Evolutionary conservation across 2,329 filamentous ascomycete genomes (phyloP).

Genomic region (Aspergillus puulaauensis): DNA sequence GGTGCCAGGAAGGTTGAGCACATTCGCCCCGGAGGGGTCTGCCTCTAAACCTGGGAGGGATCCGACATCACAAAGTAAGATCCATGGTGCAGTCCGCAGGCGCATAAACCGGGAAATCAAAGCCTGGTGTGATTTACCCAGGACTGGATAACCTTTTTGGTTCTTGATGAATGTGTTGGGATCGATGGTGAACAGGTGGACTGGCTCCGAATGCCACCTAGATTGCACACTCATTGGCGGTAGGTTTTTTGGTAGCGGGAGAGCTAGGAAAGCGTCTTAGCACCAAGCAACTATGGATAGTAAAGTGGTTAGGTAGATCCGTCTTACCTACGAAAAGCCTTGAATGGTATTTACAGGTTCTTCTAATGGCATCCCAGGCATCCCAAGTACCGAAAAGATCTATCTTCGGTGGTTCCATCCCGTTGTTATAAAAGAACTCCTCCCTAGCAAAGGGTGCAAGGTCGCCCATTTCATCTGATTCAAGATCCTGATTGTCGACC

Average conservation of each 20-base stretch:
- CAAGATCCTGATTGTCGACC: slow-evolving; percentile 68
- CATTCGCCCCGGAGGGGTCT: slow-evolving; percentile 14
- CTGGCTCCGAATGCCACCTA: slow-evolving; percentile 64
- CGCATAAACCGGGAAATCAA: slow-evolving; percentile 59
- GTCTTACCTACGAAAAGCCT: slow-evolving; percentile 80
- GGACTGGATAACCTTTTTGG: slow-evolving; percentile 57
- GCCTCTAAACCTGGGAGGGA: slow-evolving; percentile 50
- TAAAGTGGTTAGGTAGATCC: not conserved
- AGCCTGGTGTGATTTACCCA: slow-evolving; percentile 58
- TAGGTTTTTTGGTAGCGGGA: slow-evolving; percentile 60
- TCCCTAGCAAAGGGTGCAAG: slow-evolving; percentile 43
- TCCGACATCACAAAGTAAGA: slow-evolving; percentile 60
- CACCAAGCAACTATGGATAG: not conserved
- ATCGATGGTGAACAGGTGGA: slow-evolving; percentile 57
- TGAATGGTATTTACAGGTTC: slow-evolving; percentile 78
- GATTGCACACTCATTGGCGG: slow-evolving; percentile 57
- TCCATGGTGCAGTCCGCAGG: slow-evolving; percentile 58
- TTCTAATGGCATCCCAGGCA: slow-evolving; percentile 85
- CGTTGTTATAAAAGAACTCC: slow-evolving; percentile 36
- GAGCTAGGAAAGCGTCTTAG: slow-evolving; percentile 43
- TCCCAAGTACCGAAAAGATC: slow-evolving; percentile 86
- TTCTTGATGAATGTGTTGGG: slow-evolving; percentile 58
- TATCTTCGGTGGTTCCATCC: slow-evolving; percentile 48
- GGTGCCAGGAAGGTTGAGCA: slow-evolving; percentile 22
- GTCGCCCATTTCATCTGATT: slow-evolving; percentile 46